Evolutionary conservation across 2,329 filamentous ascomycete species (phyloP).

Genomic region (Ophiosphaerella herpotricha): DNA sequence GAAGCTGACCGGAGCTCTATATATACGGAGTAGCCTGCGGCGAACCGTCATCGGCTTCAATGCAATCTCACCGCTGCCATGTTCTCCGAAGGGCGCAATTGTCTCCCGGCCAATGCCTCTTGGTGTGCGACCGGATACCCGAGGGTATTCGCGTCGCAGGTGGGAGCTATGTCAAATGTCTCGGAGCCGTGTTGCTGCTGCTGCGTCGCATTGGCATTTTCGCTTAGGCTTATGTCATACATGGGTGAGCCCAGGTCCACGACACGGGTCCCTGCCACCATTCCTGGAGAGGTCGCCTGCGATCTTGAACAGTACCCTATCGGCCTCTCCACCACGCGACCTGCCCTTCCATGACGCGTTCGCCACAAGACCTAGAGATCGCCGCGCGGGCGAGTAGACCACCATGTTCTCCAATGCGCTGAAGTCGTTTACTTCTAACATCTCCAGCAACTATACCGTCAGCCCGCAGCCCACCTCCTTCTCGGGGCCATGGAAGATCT

Average conservation of each 20-base stretch:
- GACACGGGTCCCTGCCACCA: conserved; percentile 7
- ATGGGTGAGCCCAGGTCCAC: conserved; percentile 1
- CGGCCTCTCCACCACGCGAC: conserved; percentile 15
- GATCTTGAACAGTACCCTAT: conserved; percentile 4
- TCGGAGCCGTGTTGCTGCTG: too few species aligned
- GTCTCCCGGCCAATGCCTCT: conserved; percentile 6
- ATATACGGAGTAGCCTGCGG: conserved; percentile 9
- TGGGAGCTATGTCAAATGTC: too few species aligned
- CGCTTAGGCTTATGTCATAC: conserved; percentile 19
- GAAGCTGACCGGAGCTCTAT: conserved; percentile 31
- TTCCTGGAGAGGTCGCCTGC: conserved; percentile 23
- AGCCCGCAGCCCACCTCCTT: conserved; percentile 75
- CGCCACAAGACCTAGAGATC: conserved; percentile 18
- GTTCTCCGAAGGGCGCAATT: conserved; percentile 25
- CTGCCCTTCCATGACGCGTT: conserved; percentile 36
- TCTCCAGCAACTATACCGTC: conserved; percentile 87
- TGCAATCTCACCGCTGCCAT: conserved; percentile 1
- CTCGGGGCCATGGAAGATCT: conserved; percentile 95
- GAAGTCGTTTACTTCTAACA: conserved; percentile 94
- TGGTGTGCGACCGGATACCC: conserved; percentile 23
- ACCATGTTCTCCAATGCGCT: conserved; percentile 86
- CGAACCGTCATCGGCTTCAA: conserved; percentile 16
- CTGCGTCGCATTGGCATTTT: background rate
- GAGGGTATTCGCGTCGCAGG: conserved; percentile 28
- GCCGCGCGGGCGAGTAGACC: conserved; percentile 33